These are phyloP conservation scores for Hyphodiscus sp. DNA, from an alignment of 2,329 filamentous ascomycete genomes.

Conservation along the genomic window DNA sequence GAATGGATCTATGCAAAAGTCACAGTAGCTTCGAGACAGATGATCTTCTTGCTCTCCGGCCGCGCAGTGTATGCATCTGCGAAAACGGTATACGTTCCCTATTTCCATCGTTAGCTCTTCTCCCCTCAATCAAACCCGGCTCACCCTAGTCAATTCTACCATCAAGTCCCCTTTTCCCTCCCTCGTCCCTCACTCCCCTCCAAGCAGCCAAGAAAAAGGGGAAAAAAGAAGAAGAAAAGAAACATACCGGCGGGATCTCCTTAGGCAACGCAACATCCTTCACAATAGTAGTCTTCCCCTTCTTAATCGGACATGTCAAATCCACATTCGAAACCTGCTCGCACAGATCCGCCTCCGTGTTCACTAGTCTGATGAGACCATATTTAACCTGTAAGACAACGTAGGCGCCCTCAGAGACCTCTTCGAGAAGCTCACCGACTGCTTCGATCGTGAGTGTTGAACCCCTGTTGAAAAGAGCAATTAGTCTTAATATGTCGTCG, in stretches of 20 bases:
- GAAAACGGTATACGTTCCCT: conserved; percentile 86
- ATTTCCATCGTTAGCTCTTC: neutral
- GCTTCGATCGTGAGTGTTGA: conserved; percentile 72
- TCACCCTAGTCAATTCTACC: too few species aligned
- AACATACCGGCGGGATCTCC: conserved; percentile 69
- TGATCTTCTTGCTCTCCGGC: conserved; percentile 65
- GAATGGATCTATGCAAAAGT: conserved; percentile 39
- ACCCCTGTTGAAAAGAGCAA: conserved; percentile 50
- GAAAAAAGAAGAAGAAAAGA: neutral
- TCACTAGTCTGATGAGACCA: conserved; percentile 84
- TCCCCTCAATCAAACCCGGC: too few species aligned
- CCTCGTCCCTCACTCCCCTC: neutral
- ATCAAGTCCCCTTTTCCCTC: neutral
- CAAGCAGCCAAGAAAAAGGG: too few species aligned
- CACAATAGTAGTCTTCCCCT: conserved; percentile 64
- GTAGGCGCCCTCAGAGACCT: conserved; percentile 71
- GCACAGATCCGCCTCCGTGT: conserved; percentile 75
- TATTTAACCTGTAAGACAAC: conserved; percentile 86
- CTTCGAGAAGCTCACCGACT: conserved; percentile 63
- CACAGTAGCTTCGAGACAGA: conserved; percentile 75
- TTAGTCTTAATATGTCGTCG: neutral
- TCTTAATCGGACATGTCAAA: conserved; percentile 78
- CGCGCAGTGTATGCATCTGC: conserved; percentile 71
- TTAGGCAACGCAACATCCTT: conserved; percentile 82
- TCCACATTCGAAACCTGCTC: conserved; percentile 85